Base-by-base conservation (phyloP, 441 rosid genomes). In the Gossypium laxum region DNA sequence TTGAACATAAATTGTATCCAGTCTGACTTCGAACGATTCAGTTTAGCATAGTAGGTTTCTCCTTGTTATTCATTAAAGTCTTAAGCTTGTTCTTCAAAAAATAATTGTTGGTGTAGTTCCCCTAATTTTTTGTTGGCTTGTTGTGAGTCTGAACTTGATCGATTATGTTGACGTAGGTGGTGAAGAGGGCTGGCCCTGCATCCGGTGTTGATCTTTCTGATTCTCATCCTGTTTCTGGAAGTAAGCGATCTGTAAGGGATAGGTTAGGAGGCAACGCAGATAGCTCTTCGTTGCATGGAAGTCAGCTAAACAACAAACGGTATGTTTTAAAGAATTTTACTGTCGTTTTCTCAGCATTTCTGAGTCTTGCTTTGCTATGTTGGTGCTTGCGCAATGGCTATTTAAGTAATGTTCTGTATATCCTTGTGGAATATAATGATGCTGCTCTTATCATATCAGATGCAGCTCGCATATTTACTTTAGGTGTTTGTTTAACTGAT, bases 191-290 rank as follows among this genome's bases (percentile, higher is more conserved):
- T 67, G 86, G 80, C 32, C 69, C 74, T 71, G 80, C 76, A 56
- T 74, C 85, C 5, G 84, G 80, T 52, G 76, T 22, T 64, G 82
- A 73, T 8, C 72, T 65, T 62, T 70, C 77, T 50, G 85, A 75
- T 72, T 82, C 79, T 26, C 57, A 63, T 56, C 81, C 81, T 2
- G 73, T 75, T 55, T 24, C 80, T 48, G 96, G 97, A 59, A 82
- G 77, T 26, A 93, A 93, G 85, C 87, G 96, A 57, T 82, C 98
- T 34, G 85, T 86, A 5, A 87, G 89, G 77, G 98, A 93, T 60
- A 84, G 98, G 80, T 76, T 93, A 77, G 98, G 97, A 32, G 74
- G 80, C 57, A 82, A 70, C 82, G 70, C 69, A 10, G 92, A 84
- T 76, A 34, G 69, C 73, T 83, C 85, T 0, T 41, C 43, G 28